phyloP scores from a whole-genome alignment of 345 rosid genomes.

The Dipteronia dyeriana region DNA sequence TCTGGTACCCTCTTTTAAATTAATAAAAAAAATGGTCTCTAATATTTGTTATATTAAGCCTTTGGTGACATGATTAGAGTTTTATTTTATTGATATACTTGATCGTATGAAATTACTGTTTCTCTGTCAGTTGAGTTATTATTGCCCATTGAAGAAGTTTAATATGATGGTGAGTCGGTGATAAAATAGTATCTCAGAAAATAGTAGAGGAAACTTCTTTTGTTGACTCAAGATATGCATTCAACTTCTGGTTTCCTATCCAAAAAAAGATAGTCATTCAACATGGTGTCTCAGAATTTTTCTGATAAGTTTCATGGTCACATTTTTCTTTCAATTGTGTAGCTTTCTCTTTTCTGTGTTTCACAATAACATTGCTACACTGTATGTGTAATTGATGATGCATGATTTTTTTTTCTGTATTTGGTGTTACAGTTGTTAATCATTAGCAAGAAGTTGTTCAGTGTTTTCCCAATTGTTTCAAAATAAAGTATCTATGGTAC shows the following conservation, averaged over 20 bases:
- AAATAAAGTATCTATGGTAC: not conserved
- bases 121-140: not conserved
- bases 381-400: slow-evolving; percentile 1
- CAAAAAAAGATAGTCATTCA: not conserved
- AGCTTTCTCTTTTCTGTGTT: not conserved
- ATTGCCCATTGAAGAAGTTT: not conserved
- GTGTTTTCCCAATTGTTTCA: not conserved
- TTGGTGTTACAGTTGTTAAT: not conserved
- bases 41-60: not conserved
- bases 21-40: slow-evolving; percentile 1
- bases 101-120: not conserved
- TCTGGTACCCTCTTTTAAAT: slow-evolving; percentile 50
- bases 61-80: not conserved
- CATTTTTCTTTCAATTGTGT: not conserved
- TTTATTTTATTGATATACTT: slow-evolving; percentile 3
- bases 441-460: not conserved
- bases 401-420: not conserved
- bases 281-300: not conserved
- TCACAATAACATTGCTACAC: not conserved
- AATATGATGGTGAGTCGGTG: not conserved
- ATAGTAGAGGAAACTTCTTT: not conserved
- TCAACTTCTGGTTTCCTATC: no score
- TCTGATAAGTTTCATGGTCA: not conserved
- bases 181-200: not conserved
- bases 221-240: not conserved